A percentile compares a stretch with the other conserved stretches of the same genome.
Evolutionary conservation across 768 basidiomycete species (phyloP).

Genomic region (Pholiota molesta): DNA sequence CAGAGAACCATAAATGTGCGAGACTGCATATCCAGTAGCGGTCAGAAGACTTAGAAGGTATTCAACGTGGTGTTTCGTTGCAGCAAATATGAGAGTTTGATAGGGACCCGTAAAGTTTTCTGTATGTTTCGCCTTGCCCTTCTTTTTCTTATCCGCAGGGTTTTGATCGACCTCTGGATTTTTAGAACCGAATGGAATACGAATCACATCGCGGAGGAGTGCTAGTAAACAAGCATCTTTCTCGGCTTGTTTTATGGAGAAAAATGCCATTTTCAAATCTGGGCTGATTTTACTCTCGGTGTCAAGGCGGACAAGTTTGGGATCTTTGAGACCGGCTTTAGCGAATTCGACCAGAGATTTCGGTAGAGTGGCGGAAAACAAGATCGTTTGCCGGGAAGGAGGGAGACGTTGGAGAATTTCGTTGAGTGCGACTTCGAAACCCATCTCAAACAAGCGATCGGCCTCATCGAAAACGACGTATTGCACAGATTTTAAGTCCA

Average conservation of each 20-base stretch:
- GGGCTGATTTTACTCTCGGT: conserved; percentile 94
- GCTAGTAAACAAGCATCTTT: conserved; percentile 90
- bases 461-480: conserved; percentile 98
- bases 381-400: conserved; percentile 82
- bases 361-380: conserved; percentile 96
- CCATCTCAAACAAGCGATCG: conserved; percentile 98
- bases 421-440: conserved; percentile 88
- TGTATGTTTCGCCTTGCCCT: conserved; percentile 54
- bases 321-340: conserved; percentile 93
- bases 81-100: conserved; percentile 93
- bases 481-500: conserved; percentile 85
- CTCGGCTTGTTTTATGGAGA: conserved; percentile 88
- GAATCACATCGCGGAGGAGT: conserved; percentile 86
- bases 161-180: conserved; percentile 32
- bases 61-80: conserved; percentile 99
- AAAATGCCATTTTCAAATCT: conserved; percentile 94
- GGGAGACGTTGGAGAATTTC: conserved; percentile 93
- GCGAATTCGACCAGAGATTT: conserved; percentile 97
- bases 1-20: conserved; percentile 94
- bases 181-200: conserved; percentile 63
- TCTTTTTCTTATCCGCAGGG: conserved; percentile 39
- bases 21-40: conserved; percentile 84
- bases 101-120: conserved; percentile 67
- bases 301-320: conserved; percentile 95
- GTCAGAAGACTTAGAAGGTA: conserved; percentile 81